Evolutionary conservation across 2,329 filamentous ascomycete species (phyloP), one percentile per base, ranked within the genome.

Genomic region (Cryoendolithus antarcticus): DNA sequence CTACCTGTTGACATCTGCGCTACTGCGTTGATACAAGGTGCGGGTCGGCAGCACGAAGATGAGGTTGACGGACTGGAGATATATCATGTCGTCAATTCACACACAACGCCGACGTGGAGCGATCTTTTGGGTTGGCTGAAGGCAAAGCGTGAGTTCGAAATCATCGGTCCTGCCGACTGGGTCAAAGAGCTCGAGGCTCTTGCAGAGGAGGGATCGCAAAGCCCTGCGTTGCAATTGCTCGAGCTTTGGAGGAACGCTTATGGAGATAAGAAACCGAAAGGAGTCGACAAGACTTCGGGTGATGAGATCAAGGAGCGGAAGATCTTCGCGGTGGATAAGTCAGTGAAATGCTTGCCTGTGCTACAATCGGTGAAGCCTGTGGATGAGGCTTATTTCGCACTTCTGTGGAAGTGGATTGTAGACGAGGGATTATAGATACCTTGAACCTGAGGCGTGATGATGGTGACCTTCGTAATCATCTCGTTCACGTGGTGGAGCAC

Each of bases 1-100:
- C 47, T 71, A 15, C 65, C 66, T 2, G 60, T 70, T 2, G 64
- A 71, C 48, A 33, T 63, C 46, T 64, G 67, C 46, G 60, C 68
- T 4, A 44, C 42, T 12, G 62, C 61, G 9, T 54, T 71, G 32
- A 44, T 68, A 9, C 61, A 63, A 47, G 64, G 54, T 12, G 45
- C 46, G 11, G 38, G 50, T 34, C 50, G 54, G 38, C 47, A 59
- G 15, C 56, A 52, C 38, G 34, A 21, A 30, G 28, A 28, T 29
- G 31, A 40, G 34, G 37, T 38, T 3, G 35, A 32, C 21, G 38
- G 38, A 4, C 32, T 48, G 38, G 41, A 46, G 10, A 62, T 74
- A 4, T 67, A 65, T 42, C 69, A 75, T 49, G 55, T 74, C 2
- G 46, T 73, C 19, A 74, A 72, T 43, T 59, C 63, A 21, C 58